Conservation (phyloP, 192 early-diverging fungal genomes). For the Funneliformis geosporum region DNA sequence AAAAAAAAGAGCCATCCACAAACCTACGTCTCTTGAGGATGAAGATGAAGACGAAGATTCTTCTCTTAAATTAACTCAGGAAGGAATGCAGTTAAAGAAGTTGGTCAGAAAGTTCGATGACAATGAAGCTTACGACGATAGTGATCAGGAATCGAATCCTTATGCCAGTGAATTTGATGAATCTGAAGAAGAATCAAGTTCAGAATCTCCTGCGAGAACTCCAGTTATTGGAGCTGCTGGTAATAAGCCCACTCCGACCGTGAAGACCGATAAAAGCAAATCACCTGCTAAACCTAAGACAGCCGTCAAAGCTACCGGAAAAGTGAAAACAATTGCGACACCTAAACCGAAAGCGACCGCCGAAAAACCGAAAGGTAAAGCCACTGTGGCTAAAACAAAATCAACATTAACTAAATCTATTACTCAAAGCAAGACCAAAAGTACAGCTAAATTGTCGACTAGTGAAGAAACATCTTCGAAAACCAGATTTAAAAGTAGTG, state of each 20-base stretch:
- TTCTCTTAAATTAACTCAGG: constrained; percentile 43
- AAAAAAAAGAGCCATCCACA: constrained; percentile 34
- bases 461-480: neutral
- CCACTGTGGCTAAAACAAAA: neutral
- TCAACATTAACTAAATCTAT: neutral
- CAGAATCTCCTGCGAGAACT: neutral
- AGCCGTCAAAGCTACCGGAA: neutral
- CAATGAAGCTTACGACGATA: constrained; percentile 60
- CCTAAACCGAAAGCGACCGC: neutral
- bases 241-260: neutral
- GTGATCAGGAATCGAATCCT: constrained; percentile 58
- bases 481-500: neutral
- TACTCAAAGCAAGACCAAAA: neutral
- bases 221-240: neutral
- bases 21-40: constrained; percentile 41
- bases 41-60: constrained; percentile 44
- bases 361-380: neutral
- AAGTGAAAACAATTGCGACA: neutral
- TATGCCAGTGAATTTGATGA: constrained; percentile 44
- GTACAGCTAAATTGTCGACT: neutral
- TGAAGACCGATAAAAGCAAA: neutral
- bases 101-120: constrained; percentile 63
- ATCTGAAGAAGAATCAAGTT: constrained; percentile 20
- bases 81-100: constrained; percentile 59
- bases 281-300: neutral